These are phyloP conservation scores for Exophiala oligosperma DNA, from an alignment of 2,329 filamentous ascomycete species.

Conservation along the genomic window DNA sequence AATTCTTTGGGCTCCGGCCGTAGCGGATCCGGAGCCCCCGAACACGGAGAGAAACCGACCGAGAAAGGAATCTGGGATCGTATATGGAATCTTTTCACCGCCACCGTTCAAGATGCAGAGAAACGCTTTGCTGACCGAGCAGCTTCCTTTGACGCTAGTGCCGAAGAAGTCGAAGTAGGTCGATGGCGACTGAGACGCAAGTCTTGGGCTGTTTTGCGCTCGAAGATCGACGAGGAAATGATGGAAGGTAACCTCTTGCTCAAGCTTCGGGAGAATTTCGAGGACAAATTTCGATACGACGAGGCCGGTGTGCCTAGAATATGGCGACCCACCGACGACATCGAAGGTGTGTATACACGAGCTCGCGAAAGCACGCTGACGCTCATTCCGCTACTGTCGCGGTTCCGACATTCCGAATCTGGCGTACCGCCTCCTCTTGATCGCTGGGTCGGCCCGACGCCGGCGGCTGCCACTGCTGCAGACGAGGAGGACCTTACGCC, in stretches of 20 bases:
- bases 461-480: slow-evolving; percentile 69
- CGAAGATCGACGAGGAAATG: slow-evolving; percentile 94
- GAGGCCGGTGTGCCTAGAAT: slow-evolving; percentile 91
- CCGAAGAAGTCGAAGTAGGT: slow-evolving; percentile 87
- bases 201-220: slow-evolving; percentile 86
- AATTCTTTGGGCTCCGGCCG: slow-evolving; percentile 91
- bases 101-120: slow-evolving; percentile 82
- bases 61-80: slow-evolving; percentile 96
- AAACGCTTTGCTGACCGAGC: slow-evolving; percentile 82
- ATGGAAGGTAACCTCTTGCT: slow-evolving; percentile 96
- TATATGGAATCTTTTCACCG: slow-evolving; percentile 83
- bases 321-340: slow-evolving; percentile 95
- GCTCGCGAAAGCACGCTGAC: slow-evolving; percentile 89
- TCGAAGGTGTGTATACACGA: slow-evolving; percentile 90
- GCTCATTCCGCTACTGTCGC: slow-evolving; percentile 83
- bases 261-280: slow-evolving; percentile 96
- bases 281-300: slow-evolving; percentile 98
- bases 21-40: slow-evolving; percentile 77
- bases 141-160: slow-evolving; percentile 87
- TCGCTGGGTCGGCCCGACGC: slow-evolving; percentile 77
- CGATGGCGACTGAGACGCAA: slow-evolving; percentile 91
- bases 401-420: slow-evolving; percentile 76
- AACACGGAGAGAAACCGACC: slow-evolving; percentile 69
- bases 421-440: slow-evolving; percentile 75
- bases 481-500: slow-evolving; percentile 88